Percentiles rank a stretch among this genome's conserved stretches.
These are phyloP conservation scores for Gomphus bonarii DNA, from an alignment of 1,284 basidiomycete genomes.

Conservation along the genomic window DNA sequence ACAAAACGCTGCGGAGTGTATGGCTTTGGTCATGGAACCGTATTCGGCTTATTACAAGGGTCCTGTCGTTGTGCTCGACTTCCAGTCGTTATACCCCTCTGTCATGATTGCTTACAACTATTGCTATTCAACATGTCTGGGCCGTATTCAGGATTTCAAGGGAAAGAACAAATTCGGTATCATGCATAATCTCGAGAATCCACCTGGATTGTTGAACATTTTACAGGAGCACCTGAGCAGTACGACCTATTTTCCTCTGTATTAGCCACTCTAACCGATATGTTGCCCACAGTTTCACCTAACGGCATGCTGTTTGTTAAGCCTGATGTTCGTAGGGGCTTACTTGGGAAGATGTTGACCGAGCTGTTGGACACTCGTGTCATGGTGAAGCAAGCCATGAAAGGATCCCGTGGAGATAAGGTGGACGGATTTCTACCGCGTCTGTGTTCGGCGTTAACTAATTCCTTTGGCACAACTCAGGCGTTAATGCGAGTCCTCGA, in stretches of 20 bases:
- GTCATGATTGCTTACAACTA: conserved; percentile 99
- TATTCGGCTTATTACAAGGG: conserved; percentile 87
- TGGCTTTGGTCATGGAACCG: conserved; percentile 93
- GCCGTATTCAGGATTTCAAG: conserved; percentile 75
- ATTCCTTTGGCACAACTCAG: conserved; percentile 29
- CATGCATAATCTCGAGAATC: conserved; percentile 55
- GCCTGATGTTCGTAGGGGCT: conserved; percentile 70
- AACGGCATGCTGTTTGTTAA: conserved; percentile 96
- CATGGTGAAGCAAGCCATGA: conserved; percentile 97
- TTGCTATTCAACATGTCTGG: conserved; percentile 95
- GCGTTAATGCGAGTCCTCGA: conserved; percentile 66
- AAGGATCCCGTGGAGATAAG: conserved; percentile 66
- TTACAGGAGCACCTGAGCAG: conserved; percentile 70
- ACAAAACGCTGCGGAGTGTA: conserved; percentile 93
- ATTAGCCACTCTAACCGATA: background rate
- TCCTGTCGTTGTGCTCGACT: conserved; percentile 89
- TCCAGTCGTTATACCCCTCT: conserved; percentile 92
- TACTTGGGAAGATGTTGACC: conserved; percentile 85
- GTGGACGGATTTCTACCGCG: conserved; percentile 26
- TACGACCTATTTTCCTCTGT: conserved; percentile 23
- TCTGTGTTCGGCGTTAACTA: background rate
- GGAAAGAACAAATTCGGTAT: conserved; percentile 85
- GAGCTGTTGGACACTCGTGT: conserved; percentile 94
- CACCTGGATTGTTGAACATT: conserved; percentile 56
- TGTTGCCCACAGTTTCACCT: conserved; percentile 61